Percentiles rank a stretch among this genome's conserved stretches.
Evolutionary conservation across 2,329 filamentous ascomycete genomes (phyloP).

Genomic region (Ophiostoma triangulosporum): DNA sequence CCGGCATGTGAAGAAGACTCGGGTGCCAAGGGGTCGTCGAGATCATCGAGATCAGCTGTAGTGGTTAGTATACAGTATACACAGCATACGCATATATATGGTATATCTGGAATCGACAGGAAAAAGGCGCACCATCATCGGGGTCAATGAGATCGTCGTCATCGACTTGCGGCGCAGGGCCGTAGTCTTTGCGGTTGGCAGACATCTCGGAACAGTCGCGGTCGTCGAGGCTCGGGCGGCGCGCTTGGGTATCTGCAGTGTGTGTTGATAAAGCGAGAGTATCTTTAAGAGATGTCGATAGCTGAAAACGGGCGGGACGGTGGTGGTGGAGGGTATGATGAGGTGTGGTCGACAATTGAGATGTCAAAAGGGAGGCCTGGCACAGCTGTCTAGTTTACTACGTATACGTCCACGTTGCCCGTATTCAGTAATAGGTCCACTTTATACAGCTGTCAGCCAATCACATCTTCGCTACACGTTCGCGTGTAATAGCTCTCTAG

Average conservation of each 20-base stretch:
- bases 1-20: conserved; percentile 55
- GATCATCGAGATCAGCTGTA: conserved; percentile 73
- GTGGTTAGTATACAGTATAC: not conserved
- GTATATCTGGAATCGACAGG: not conserved
- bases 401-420: conserved; percentile 5
- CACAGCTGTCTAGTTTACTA: not conserved
- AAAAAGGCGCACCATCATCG: conserved; percentile 50
- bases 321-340: not conserved
- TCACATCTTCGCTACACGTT: not conserved
- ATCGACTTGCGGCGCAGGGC: conserved; percentile 42
- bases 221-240: not conserved
- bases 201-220: conserved; percentile 29
- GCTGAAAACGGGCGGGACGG: not conserved
- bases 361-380: conserved; percentile 1
- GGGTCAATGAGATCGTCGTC: conserved; percentile 66
- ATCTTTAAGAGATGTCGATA: not conserved
- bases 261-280: not conserved
- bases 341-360: not conserved
- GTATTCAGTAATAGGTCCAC: not conserved
- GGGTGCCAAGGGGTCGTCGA: conserved; percentile 68
- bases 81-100: not conserved
- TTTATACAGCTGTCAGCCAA: not conserved
- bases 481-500: not conserved
- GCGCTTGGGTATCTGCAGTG: not conserved
- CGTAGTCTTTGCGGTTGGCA: conserved; percentile 38